Evolutionary conservation across 306 rosid species (phyloP), one percentile per base, ranked within the genome.

Genomic region (Gillenia trifoliata): DNA sequence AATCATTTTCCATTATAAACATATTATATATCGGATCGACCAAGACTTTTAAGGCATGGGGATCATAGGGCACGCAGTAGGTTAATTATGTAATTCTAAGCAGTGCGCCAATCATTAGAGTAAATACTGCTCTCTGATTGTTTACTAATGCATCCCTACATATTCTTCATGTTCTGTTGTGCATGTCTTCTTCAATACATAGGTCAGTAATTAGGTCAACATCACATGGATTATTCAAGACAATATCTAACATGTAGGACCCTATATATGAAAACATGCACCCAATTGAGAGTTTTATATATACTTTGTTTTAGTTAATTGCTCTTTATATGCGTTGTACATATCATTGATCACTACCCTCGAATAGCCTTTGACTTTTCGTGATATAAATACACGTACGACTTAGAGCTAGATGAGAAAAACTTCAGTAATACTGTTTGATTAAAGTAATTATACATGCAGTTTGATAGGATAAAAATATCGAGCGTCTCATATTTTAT

Each of bases 161-260:
- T 40, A 17, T 70, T 5, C 33, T 25, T 1, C 10, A 52, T 76
- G 70, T 66, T 76, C 75, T 83, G 79, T 72, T 60, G 22, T 80
- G 72, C 77, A 78, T 82, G 64, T 85, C 36, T 69, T 65, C 78
- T 69, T 52, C 13, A 1, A 8, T 16, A 16, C 11, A 71, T 6
- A 30, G 38, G 64, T 23, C 26, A 54, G 45, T 25, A 3, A 71
- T 10, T 55, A 55, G 70, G 89, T 89, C 91, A 88, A 84, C 74
- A 55, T 52, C 16, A 28, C 76, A 83, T 41, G 80, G 70, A 82
- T 38, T 80, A 68, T 77, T 45, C 26, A 49, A 43, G 87, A 82
- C 87, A 72, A 11, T 72, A 80, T 89, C 81, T 70, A 76, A 81
- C 74, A 76, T 47, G 75, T 83, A 81, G 66, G 76, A 23, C 82